Base-by-base conservation (phyloP, 805 yeast genomes). In the Hanseniaspora meyeri region DNA sequence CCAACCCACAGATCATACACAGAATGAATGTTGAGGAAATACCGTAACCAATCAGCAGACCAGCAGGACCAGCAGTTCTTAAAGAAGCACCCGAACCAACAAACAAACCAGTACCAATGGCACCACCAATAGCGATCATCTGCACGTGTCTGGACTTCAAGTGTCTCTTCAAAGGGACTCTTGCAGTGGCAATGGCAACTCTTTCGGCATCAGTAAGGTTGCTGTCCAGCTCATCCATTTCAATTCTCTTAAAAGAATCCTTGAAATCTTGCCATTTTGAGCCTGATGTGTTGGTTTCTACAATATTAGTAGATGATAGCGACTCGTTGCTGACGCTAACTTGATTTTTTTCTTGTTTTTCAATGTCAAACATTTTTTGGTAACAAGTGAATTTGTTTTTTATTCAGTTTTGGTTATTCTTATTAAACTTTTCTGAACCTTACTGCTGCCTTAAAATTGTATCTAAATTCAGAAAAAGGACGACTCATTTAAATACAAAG, bases 71-170 rank as follows among this genome's bases (percentile, higher is more conserved):
- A 60, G 84, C 85, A 42, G 81, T 76, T 53, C 74, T 63, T 59
- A 83, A 70, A 5, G 85, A 80, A 11, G 72, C 70, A 60, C 87
- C 88, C 24, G 86, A 77, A 63, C 87, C 87, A 52, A 85, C 83
- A 62, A 85, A 80, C 56, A 85, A 71, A 65, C 93, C 95, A 31
- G 87, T 81, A 67, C 89, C 88, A 60, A 83, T 80, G 59, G 82
- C 76, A 62, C 87, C 86, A 60, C 86, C 88, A 54, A 83, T 75
- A 40, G 87, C 83, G 58, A 82, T 78, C 82, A 82, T 78, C 66
- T 80, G 84, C 69, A 71, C 72, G 69, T 68, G 78, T 70, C 85
- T 76, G 47, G 72, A 67, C 61, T 78, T 80, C 64, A 81, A 66
- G 11, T 76, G 71, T 60, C 78, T 74, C 49, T 77, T 71, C 59